Evolutionary conservation across 2,329 filamentous ascomycete genomes (phyloP).

Genomic region (Paraconiothyrium sp.): DNA sequence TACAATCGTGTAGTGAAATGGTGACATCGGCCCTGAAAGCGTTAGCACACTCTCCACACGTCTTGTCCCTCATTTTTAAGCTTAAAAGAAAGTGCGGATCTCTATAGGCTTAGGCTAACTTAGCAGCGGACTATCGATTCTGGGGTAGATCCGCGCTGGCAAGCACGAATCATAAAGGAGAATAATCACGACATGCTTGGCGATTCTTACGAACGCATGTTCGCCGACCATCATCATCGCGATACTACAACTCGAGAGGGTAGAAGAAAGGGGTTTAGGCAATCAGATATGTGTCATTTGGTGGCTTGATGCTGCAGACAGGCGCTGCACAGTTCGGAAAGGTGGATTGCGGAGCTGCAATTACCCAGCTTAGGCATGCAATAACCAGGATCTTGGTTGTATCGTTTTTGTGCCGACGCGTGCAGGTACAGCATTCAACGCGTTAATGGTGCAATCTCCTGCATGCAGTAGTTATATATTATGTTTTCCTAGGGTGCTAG

Average conservation of each 20-base stretch:
- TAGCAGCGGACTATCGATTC: conserved; percentile 10
- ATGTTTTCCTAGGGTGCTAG: not conserved
- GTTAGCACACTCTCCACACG: not conserved
- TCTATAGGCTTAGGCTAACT: conserved; percentile 20
- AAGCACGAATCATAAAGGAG: conserved; percentile 35
- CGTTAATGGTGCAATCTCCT: conserved; percentile 7
- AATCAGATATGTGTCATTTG: not conserved
- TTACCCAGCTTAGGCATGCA: not conserved
- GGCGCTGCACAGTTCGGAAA: not conserved
- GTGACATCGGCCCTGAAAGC: not conserved
- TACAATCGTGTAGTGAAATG: conserved; percentile 1
- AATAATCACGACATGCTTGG: conserved; percentile 34
- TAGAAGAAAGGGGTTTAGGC: not conserved
- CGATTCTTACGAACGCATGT: conserved; percentile 32
- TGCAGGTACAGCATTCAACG: not conserved
- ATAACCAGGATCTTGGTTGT: conserved; percentile 11
- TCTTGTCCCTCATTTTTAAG: conserved; percentile 17
- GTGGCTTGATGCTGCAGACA: conserved; percentile 7
- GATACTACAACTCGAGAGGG: not conserved
- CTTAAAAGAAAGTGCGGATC: conserved; percentile 20
- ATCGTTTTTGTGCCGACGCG: conserved; percentile 5
- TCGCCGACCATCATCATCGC: conserved; percentile 24
- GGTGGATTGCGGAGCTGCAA: not conserved
- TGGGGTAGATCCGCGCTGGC: conserved; percentile 30
- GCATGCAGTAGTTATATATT: conserved; percentile 9